Conservation (phyloP, 305 asterid genomes). For the Ilex paraguariensis region DNA sequence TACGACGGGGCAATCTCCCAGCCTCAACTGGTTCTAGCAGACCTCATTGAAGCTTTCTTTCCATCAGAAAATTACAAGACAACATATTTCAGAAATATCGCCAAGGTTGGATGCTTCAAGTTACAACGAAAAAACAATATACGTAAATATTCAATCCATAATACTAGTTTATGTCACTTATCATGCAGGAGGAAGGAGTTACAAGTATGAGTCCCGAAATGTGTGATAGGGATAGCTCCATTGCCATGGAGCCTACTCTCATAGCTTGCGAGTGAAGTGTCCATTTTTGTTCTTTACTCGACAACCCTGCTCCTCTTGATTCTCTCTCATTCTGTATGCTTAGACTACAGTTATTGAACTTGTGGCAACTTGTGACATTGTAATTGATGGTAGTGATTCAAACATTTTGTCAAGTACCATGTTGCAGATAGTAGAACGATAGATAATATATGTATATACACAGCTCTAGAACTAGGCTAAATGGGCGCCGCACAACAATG, state of each 20-base stretch:
- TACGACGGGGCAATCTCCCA: constrained; percentile 81
- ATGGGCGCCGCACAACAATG: no score
- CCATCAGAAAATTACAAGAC: constrained; percentile 66
- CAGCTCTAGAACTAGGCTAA: no score
- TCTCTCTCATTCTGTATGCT: no score
- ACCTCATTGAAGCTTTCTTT: constrained; percentile 65
- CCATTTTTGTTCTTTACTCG: no score
- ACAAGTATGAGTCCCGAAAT: constrained; percentile 56
- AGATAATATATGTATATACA: no score
- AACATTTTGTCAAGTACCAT: no score
- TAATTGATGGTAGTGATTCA: no score
- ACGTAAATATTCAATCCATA: not conserved
- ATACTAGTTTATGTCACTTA: not conserved
- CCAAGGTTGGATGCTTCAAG: constrained; percentile 45
- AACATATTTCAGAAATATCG: constrained; percentile 68
- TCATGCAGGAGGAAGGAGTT: constrained; percentile 68
- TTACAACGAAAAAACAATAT: not conserved
- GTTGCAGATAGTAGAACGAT: no score
- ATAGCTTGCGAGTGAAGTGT: constrained; percentile 42
- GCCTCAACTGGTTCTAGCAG: constrained; percentile 79
- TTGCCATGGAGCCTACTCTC: constrained; percentile 60
- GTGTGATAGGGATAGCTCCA: constrained; percentile 60
- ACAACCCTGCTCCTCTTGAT: no score
- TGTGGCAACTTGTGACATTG: no score
- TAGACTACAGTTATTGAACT: no score